Evolutionary conservation across 805 yeast species (phyloP).

Genomic region (Candida gorgasii): DNA sequence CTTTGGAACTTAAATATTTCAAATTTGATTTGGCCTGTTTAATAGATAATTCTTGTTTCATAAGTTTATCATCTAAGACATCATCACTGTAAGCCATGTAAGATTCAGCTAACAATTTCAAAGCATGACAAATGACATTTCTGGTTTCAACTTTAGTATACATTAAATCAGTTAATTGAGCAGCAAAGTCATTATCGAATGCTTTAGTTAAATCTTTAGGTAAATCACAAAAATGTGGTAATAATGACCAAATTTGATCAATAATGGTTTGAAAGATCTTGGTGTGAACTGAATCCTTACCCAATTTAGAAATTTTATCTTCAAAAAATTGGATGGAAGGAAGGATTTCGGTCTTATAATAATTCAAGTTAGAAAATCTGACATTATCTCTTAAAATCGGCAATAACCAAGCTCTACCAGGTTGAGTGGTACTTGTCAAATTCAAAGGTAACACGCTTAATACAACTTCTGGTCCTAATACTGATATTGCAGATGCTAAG

Average conservation of each 20-base stretch:
- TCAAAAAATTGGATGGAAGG: constrained; percentile 65
- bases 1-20: constrained; percentile 61
- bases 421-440: constrained; percentile 54
- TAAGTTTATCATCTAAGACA: constrained; percentile 51
- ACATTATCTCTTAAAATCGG: constrained; percentile 89
- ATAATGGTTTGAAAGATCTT: constrained; percentile 83
- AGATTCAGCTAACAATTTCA: constrained; percentile 76
- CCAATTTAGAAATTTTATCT: constrained; percentile 43
- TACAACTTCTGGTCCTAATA: constrained; percentile 86
- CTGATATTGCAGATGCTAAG: constrained; percentile 73
- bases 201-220: constrained; percentile 69
- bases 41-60: constrained; percentile 62
- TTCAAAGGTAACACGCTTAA: constrained; percentile 76
- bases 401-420: constrained; percentile 95
- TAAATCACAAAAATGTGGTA: constrained; percentile 86
- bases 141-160: constrained; percentile 77
- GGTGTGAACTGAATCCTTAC: constrained; percentile 61
- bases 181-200: constrained; percentile 78
- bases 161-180: constrained; percentile 67
- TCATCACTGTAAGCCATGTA: constrained; percentile 64
- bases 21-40: constrained; percentile 56
- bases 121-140: constrained; percentile 78
- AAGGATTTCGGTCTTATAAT: constrained; percentile 59
- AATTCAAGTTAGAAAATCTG: constrained; percentile 65
- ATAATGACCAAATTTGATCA: constrained; percentile 89